A percentile compares a stretch with the other conserved stretches of the same genome.
Conservation (phyloP, 257 asterid genomes). For the Primulina eburnea region DNA sequence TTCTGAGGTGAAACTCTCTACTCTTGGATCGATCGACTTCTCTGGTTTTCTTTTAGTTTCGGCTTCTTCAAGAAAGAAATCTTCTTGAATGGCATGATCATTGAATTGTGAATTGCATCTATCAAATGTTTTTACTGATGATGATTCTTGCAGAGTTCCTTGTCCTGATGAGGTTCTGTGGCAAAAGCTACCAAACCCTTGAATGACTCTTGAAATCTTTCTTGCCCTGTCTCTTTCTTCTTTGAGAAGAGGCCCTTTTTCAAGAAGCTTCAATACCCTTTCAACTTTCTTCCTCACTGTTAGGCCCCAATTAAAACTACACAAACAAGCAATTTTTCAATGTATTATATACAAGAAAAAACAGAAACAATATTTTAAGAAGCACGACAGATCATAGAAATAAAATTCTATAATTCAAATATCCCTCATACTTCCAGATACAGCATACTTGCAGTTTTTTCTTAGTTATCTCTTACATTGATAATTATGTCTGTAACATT, state of each 20-base stretch:
- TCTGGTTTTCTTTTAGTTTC: conserved; percentile 11
- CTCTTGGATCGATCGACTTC: conserved; percentile 6
- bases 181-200: conserved; percentile 87
- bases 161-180: conserved; percentile 34
- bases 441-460: too few species aligned
- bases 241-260: conserved; percentile 54
- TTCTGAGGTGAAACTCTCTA: conserved; percentile 22
- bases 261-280: conserved; percentile 62
- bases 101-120: conserved; percentile 59
- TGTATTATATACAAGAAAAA: background rate
- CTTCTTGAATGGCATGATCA: conserved; percentile 37
- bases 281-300: conserved; percentile 68
- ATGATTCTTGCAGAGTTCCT: conserved; percentile 21
- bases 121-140: conserved; percentile 37
- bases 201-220: conserved; percentile 65
- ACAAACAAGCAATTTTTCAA: background rate
- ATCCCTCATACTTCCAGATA: too few species aligned
- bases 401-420: too few species aligned
- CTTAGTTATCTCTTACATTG: too few species aligned
- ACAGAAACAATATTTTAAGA: too few species aligned
- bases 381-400: too few species aligned
- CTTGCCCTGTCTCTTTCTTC: conserved; percentile 74
- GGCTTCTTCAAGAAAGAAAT: conserved; percentile 21
- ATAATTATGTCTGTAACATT: too few species aligned
- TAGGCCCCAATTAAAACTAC: conserved; percentile 81